Conservation (phyloP, 176 grass and related monocot genomes). For the Olyra latifolia region DNA sequence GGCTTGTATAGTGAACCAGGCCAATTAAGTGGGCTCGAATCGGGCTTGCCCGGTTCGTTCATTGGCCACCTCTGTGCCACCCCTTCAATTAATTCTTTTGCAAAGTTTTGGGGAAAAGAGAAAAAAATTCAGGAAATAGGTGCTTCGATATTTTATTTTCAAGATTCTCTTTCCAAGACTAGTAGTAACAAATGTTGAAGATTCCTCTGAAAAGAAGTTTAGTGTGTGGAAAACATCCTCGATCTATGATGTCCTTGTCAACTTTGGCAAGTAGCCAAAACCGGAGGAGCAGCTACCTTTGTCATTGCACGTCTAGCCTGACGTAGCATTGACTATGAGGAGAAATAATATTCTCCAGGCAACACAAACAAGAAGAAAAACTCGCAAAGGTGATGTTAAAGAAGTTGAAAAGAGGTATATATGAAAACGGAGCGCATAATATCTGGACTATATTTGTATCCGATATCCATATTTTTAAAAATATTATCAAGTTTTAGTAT, state of each 20-base stretch:
- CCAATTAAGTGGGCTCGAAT: no score
- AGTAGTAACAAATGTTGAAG: no score
- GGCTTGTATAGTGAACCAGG: no score
- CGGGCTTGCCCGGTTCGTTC: no score
- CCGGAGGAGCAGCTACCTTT: background rate
- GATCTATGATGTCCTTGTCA: background rate
- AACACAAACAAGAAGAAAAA: background rate
- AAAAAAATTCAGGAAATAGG: background rate
- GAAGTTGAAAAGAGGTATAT: no score
- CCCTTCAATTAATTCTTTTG: no score
- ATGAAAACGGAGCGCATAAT: no score
- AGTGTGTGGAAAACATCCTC: background rate
- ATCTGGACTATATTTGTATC: no score
- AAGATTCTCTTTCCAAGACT: background rate
- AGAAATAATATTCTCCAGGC: background rate
- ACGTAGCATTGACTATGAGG: background rate
- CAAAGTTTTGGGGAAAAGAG: background rate
- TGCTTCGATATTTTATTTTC: background rate
- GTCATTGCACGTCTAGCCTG: background rate
- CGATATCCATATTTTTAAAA: no score
- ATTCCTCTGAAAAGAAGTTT: background rate
- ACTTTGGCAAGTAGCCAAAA: background rate
- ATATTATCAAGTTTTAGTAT: no score
- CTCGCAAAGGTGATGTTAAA: no score
- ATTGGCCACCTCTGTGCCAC: no score